phyloP scores from a whole-genome alignment of 148 eudicot species.

The Tetragonia tetragonoides region DNA sequence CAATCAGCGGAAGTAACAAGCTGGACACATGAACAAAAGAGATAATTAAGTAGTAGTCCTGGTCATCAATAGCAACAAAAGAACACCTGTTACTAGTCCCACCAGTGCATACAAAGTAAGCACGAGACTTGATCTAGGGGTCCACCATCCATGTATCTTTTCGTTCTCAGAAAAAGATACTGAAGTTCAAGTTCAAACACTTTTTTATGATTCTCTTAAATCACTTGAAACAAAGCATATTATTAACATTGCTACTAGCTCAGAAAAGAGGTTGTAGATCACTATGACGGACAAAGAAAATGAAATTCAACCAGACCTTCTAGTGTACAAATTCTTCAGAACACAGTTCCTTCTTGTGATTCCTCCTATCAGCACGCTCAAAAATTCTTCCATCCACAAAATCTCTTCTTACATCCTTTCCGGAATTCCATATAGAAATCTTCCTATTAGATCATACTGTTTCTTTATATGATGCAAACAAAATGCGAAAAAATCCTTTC shows the following conservation, averaged over 20 bases:
- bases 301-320: not conserved
- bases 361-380: not conserved
- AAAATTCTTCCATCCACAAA: not conserved
- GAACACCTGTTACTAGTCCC: not conserved
- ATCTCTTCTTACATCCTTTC: not conserved
- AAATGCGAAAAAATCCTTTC: not conserved
- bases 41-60: constrained; percentile 3
- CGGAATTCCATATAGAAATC: not conserved
- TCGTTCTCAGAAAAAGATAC: too few relatives aligned
- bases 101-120: not conserved
- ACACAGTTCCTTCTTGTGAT: not conserved
- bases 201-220: not conserved
- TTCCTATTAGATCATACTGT: not conserved
- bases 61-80: constrained; percentile 12
- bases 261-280: not conserved
- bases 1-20: constrained; percentile 94
- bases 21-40: constrained; percentile 39
- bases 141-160: not conserved
- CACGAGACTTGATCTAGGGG: not conserved
- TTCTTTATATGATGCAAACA: not conserved
- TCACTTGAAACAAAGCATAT: not conserved
- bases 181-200: too few relatives aligned
- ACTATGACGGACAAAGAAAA: not conserved
- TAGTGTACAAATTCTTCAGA: not conserved
- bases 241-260: not conserved